Conservation (phyloP, 2,329 filamentous ascomycete species). For the Grosmannia clavigera region DNA sequence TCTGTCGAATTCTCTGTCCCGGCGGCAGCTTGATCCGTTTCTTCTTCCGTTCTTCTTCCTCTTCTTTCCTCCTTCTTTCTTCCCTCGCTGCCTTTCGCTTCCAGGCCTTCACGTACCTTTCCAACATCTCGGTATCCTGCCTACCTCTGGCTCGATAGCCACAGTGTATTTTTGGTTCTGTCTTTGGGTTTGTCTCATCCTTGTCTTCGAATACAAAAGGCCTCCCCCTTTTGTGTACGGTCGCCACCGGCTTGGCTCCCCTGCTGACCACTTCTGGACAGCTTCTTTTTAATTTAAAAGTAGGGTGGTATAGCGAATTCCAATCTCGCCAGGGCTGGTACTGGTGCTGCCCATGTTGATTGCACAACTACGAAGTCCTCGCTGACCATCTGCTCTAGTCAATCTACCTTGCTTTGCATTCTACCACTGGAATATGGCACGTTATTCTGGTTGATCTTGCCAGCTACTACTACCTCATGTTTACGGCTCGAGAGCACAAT, state of each 20-base stretch:
- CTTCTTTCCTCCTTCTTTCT: background rate
- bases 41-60: background rate
- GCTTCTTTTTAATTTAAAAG: background rate
- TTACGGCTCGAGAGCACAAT: constrained; percentile 2
- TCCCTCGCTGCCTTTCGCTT: background rate
- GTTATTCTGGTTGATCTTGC: background rate
- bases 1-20: background rate
- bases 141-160: too few species aligned
- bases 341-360: background rate
- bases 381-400: background rate
- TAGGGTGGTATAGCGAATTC: background rate
- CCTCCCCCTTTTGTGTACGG: background rate
- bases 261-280: background rate
- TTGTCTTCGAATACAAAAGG: background rate
- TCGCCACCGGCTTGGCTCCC: background rate
- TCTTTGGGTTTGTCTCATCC: background rate
- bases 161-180: background rate
- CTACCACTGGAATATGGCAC: background rate
- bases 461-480: background rate
- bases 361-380: background rate
- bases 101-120: background rate
- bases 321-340: background rate
- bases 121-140: background rate
- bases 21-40: background rate
- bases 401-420: background rate